Evolutionary conservation across 345 rosid species (phyloP), one percentile per base, ranked within the genome.

Genomic region (Lepidium africanum): DNA sequence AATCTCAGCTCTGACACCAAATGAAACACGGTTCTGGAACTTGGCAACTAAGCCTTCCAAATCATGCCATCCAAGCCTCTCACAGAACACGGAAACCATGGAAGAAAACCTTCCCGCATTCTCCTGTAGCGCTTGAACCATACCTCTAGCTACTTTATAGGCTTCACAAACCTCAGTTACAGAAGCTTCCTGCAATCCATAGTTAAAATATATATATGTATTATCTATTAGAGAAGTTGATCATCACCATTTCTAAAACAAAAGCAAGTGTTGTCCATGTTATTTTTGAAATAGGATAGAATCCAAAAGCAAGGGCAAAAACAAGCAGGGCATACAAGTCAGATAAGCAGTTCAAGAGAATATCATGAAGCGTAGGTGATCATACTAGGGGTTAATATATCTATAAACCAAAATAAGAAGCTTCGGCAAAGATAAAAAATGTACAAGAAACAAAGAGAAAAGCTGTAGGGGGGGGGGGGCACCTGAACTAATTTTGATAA

Each of bases 41-140:
- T 88, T 93, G 68, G 87, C 82, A 68, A 91, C 89, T 81, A 93
- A 71, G 67, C 91, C 97, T 75, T 91, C 98, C 52, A 93, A 78
- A 78, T 88, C 99, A 82, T 87, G 92, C 97, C 99, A 93, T 55
- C 97, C 97, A 67, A 93, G 89, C 78, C 95, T 87, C 83, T 91
- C 95, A 68, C 95, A 93, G 75, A 93, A 93, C 68, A 93, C 80
- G 30, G 97, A 86, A 77, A 91, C 97, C 99, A 93, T 91, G 69
- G 96, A 83, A 54, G 97, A 92, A 87, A 88, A 93, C 80, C 99
- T 81, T 78, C 99, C 99, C 76, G 97, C 87, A 80, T 87, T 93
- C 81, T 93, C 98, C 79, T 91, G 98, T 73, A 93, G 81, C 8
- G 92, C 79, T 83, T 91, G 98, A 79, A 91, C 96, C 96, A 86